phyloP scores from a whole-genome alignment of 306 rosid species.

The Astragalus membranaceus region DNA sequence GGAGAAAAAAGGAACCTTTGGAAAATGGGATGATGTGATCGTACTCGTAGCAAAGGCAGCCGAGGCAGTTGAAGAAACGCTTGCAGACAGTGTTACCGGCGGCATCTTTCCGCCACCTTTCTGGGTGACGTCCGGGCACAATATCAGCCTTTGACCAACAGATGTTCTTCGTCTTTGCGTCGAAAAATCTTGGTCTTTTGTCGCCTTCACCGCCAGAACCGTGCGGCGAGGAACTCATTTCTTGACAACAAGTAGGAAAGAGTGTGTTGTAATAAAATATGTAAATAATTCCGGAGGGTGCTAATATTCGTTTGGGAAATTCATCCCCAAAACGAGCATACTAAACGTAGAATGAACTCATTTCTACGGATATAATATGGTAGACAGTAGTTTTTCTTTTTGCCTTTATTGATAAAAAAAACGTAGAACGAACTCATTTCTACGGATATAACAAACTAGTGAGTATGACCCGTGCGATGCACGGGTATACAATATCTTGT shows the following conservation, averaged over 20 bases:
- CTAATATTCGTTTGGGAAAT: no score
- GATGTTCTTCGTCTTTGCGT: slow-evolving; percentile 47
- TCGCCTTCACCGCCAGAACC: slow-evolving; percentile 43
- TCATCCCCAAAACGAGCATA: no score
- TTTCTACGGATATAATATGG: no score
- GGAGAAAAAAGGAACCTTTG: slow-evolving; percentile 48
- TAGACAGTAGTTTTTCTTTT: no score
- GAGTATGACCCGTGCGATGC: no score
- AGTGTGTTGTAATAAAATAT: no score
- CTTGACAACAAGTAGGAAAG: background rate
- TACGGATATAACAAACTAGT: no score
- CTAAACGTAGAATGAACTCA: no score
- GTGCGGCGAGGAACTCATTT: slow-evolving; percentile 53
- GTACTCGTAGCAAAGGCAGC: slow-evolving; percentile 93
- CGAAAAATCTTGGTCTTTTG: slow-evolving; percentile 62
- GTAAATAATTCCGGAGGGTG: no score
- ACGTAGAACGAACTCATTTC: no score
- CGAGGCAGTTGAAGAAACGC: slow-evolving; percentile 83
- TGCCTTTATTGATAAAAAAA: no score
- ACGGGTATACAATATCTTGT: no score
- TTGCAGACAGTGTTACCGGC: slow-evolving; percentile 89
- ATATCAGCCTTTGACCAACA: slow-evolving; percentile 73
- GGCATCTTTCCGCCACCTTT: slow-evolving; percentile 91
- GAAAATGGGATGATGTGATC: slow-evolving; percentile 87
- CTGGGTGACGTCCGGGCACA: slow-evolving; percentile 86